phyloP scores from a whole-genome alignment of 371 early-diverging fungal genomes.

The Nematocida homosporus region DNA sequence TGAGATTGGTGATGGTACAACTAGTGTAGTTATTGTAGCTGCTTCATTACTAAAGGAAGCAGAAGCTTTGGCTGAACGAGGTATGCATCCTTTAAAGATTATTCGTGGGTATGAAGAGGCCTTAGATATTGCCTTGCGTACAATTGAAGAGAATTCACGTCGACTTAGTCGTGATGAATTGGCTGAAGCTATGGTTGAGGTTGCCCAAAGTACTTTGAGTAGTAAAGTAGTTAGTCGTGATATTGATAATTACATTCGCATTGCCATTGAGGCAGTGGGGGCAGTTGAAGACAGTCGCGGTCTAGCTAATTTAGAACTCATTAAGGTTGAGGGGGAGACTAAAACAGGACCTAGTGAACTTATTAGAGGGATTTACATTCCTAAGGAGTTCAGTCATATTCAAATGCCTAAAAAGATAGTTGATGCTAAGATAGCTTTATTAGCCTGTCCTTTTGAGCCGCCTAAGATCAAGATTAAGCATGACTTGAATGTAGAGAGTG shows the following conservation, averaged over 20 bases:
- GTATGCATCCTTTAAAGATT: conserved; percentile 97
- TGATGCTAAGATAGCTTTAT: conserved; percentile 90
- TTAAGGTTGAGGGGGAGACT: conserved; percentile 94
- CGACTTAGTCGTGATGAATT: conserved; percentile 71
- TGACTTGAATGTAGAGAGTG: conserved; percentile 88
- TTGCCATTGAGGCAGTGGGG: conserved; percentile 89
- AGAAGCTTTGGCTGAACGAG: conserved; percentile 83
- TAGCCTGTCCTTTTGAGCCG: conserved; percentile 99
- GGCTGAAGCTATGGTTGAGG: conserved; percentile 73
- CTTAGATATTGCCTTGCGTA: conserved; percentile 80
- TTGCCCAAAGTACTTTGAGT: conserved; percentile 90
- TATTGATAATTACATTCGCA: conserved; percentile 75
- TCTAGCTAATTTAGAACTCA: conserved; percentile 98
- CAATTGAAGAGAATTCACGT: conserved; percentile 83
- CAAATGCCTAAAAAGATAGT: conserved; percentile 93
- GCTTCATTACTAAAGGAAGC: conserved; percentile 93
- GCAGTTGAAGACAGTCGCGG: conserved; percentile 91
- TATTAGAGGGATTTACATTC: conserved; percentile 91
- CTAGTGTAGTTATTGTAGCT: conserved; percentile 95
- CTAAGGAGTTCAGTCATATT: conserved; percentile 98
- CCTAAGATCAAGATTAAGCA: conserved; percentile 99
- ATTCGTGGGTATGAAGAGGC: conserved; percentile 95
- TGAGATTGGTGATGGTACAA: conserved; percentile 99
- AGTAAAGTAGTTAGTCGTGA: conserved; percentile 89
- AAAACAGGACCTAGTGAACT: conserved; percentile 83